phyloP scores from a whole-genome alignment of 2,329 filamentous ascomycete species.

The Teratosphaeria pseudoeucalypti region DNA sequence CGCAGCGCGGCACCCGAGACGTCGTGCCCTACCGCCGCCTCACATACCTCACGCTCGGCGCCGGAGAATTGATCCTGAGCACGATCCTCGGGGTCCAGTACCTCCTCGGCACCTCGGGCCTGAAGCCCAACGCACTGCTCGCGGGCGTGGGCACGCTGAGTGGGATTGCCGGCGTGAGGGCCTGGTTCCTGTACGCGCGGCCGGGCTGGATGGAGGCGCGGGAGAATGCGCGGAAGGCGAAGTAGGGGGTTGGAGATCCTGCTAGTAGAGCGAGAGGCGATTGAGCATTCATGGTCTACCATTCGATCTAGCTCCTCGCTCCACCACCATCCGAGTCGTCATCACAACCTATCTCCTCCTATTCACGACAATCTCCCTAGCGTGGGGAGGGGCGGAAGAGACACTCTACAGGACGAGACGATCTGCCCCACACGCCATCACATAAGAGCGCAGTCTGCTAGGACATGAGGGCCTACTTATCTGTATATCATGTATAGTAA shows the following conservation, averaged over 20 bases:
- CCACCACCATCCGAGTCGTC: neutral
- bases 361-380: no score
- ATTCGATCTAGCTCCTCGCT: no score
- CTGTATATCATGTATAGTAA: no score
- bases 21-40: conserved; percentile 11
- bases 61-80: conserved; percentile 15
- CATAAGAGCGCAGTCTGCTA: no score
- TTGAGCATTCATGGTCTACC: no score
- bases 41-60: conserved; percentile 16
- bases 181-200: conserved; percentile 13
- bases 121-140: conserved; percentile 10
- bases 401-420: no score
- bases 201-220: conserved; percentile 15
- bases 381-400: no score
- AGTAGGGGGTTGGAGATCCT: neutral
- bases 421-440: no score
- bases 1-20: conserved; percentile 1
- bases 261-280: no score
- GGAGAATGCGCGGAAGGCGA: conserved; percentile 10
- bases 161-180: conserved; percentile 8
- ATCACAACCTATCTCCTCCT: no score
- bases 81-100: conserved; percentile 14
- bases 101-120: conserved; percentile 9
- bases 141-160: conserved; percentile 6
- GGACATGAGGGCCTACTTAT: no score